These are phyloP conservation scores for Neonectria punicea DNA, from an alignment of 2,329 filamentous ascomycete genomes.

Conservation along the genomic window DNA sequence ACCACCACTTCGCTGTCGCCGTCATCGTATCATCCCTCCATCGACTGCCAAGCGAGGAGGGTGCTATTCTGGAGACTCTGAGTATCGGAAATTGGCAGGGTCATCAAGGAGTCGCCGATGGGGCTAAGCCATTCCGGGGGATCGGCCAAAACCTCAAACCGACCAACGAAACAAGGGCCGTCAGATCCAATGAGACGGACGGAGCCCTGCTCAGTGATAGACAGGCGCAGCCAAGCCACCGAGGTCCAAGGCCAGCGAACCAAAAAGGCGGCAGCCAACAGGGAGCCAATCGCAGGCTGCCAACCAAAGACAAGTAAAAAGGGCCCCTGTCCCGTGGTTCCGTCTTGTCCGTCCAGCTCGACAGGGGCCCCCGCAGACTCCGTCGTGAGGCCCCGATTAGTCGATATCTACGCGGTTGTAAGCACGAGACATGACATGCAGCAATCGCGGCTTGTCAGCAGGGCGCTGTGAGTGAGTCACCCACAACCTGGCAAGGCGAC, in stretches of 20 bases:
- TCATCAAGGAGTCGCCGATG: slow-evolving; percentile 41
- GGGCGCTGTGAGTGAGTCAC: slow-evolving; percentile 18
- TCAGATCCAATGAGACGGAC: background rate
- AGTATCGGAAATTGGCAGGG: slow-evolving; percentile 42
- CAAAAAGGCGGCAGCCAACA: background rate
- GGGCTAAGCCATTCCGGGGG: slow-evolving; percentile 27
- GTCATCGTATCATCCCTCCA: background rate
- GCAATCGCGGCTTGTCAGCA: slow-evolving; percentile 15
- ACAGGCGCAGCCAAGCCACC: background rate
- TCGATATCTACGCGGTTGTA: background rate
- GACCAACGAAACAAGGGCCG: slow-evolving; percentile 26
- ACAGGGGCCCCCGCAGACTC: slow-evolving; percentile 5
- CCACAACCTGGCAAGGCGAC: background rate
- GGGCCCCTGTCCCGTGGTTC: background rate
- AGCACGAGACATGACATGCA: slow-evolving; percentile 14
- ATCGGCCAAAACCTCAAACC: slow-evolving; percentile 26
- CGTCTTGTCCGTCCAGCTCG: slow-evolving; percentile 10
- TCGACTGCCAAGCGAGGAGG: slow-evolving; percentile 9
- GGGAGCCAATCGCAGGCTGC: slow-evolving; percentile 11
- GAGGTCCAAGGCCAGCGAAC: background rate
- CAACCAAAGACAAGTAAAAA: background rate
- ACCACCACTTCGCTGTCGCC: background rate
- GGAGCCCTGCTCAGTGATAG: background rate
- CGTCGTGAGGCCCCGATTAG: slow-evolving; percentile 11
- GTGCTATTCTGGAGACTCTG: slow-evolving; percentile 22